A percentile compares a stretch with the other conserved stretches of the same genome.
These are phyloP conservation scores for Collariella sp. DNA, from an alignment of 495 filamentous ascomycete species.

Conservation along the genomic window DNA sequence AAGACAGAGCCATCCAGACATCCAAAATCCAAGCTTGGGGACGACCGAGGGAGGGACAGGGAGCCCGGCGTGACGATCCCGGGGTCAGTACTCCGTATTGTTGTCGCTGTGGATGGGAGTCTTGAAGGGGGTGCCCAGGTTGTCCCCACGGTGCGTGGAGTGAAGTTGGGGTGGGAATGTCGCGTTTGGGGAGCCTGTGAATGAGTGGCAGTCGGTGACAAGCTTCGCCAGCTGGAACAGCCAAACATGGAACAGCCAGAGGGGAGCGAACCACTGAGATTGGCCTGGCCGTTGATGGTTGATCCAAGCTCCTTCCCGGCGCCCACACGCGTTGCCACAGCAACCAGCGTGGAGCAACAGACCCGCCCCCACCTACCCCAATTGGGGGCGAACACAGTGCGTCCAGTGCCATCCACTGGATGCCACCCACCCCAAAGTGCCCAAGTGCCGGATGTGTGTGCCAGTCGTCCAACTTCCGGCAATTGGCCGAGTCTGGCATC, in stretches of 20 bases:
- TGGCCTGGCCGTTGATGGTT: background rate
- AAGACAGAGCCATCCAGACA: background rate
- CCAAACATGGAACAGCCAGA: background rate
- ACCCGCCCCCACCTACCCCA: slow-evolving; percentile 12
- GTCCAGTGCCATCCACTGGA: no score
- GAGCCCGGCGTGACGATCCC: background rate
- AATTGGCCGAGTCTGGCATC: no score
- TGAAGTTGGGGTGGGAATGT: slow-evolving; percentile 1
- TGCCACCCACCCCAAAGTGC: no score
- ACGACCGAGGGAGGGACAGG: slow-evolving; percentile 4
- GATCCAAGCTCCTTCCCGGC: slow-evolving; percentile 9
- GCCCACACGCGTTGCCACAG: no score
- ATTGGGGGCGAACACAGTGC: slow-evolving; percentile 2
- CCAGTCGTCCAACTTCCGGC: background rate
- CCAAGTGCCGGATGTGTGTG: background rate
- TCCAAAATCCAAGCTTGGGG: no score
- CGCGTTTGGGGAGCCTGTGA: no score
- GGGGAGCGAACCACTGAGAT: background rate
- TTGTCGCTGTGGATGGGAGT: no score
- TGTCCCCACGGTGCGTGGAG: slow-evolving; percentile 2
- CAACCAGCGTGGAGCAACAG: slow-evolving; percentile 15
- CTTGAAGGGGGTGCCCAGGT: slow-evolving; percentile 2
- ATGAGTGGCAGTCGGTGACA: background rate
- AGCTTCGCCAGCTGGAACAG: slow-evolving; percentile 3
- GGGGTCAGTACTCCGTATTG: background rate